Evolutionary conservation across 2,329 filamentous ascomycete species (phyloP).

Genomic region (Cyphellophora attinorum): DNA sequence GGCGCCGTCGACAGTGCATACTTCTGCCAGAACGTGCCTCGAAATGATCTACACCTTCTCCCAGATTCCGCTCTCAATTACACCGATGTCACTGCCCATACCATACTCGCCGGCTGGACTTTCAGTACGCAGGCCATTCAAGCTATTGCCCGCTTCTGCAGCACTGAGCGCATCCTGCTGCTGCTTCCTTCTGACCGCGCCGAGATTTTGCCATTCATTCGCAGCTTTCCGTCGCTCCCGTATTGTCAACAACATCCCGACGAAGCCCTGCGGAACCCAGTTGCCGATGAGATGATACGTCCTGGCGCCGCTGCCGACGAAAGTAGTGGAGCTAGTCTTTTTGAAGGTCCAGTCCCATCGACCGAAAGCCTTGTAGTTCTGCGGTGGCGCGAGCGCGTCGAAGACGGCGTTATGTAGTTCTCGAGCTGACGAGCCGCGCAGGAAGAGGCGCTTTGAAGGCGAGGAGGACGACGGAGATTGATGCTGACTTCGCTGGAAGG

Average conservation of each 20-base stretch:
- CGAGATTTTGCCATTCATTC: background rate
- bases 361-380: constrained; percentile 36
- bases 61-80: background rate
- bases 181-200: background rate
- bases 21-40: no score
- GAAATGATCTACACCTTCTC: background rate
- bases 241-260: constrained; percentile 92
- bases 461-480: constrained; percentile 6
- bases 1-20: no score
- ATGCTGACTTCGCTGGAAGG: constrained; percentile 21
- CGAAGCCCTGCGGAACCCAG: constrained; percentile 65
- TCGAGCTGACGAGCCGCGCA: constrained; percentile 61
- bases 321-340: constrained; percentile 49
- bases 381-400: constrained; percentile 61
- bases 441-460: constrained; percentile 26
- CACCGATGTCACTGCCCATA: background rate
- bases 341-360: constrained; percentile 29
- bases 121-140: no score
- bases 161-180: no score
- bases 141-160: no score
- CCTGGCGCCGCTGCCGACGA: constrained; percentile 74
- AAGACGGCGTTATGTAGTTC: constrained; percentile 82
- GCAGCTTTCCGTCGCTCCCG: constrained; percentile 28
- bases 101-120: no score
- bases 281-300: constrained; percentile 78